These are phyloP conservation scores for Candida corydali DNA, from an alignment of 805 yeast species.

Conservation along the genomic window DNA sequence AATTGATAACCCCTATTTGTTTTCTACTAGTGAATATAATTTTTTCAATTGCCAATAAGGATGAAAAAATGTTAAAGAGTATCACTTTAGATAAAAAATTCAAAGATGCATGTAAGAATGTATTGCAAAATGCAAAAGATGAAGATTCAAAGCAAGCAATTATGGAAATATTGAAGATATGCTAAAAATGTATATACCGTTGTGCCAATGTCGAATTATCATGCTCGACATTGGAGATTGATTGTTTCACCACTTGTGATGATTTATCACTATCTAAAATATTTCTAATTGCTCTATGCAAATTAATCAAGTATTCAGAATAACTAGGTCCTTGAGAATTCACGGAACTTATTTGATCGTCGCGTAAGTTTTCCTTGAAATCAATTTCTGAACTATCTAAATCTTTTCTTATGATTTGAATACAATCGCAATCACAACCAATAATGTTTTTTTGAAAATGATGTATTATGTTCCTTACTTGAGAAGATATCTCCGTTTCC, in stretches of 20 bases:
- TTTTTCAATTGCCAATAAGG: conserved; percentile 10
- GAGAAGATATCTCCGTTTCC: conserved; percentile 63
- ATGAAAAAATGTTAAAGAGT: not conserved
- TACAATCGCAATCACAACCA: conserved; percentile 36
- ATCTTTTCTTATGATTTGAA: conserved; percentile 62
- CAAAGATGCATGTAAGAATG: conserved; percentile 2
- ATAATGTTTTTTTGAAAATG: conserved; percentile 40
- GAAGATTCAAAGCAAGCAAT: conserved; percentile 10
- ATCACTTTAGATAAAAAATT: not conserved
- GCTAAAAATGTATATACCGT: conserved; percentile 31
- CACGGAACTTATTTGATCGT: conserved; percentile 55
- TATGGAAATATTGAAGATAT: conserved; percentile 11
- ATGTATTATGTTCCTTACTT: conserved; percentile 60
- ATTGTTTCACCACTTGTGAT: conserved; percentile 23
- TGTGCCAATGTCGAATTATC: conserved; percentile 35
- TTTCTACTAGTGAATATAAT: conserved; percentile 19
- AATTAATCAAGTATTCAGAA: conserved; percentile 59
- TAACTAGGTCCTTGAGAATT: conserved; percentile 48
- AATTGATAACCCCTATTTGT: conserved; percentile 26
- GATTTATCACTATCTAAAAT: conserved; percentile 46
- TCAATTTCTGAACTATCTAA: conserved; percentile 52
- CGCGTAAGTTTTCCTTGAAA: conserved; percentile 62
- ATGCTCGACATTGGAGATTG: conserved; percentile 22
- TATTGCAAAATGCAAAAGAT: conserved; percentile 4
- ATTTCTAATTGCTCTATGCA: conserved; percentile 62